Evolutionary conservation across 129 eudicot genomes (phyloP).

Genomic region (Flaveria trinervia): DNA sequence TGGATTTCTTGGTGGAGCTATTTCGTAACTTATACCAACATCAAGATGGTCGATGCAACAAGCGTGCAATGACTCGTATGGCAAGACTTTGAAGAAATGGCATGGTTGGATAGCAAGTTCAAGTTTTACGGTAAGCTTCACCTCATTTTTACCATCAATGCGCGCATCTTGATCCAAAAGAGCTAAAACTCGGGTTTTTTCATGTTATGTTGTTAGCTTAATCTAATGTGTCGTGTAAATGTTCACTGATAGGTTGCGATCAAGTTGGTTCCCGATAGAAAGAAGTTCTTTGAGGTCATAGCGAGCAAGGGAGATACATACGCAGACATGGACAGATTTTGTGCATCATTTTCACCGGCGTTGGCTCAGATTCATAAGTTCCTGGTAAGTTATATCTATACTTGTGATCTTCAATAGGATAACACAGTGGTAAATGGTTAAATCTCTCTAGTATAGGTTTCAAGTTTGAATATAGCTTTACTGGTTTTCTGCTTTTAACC

Average conservation of each 20-base stretch:
- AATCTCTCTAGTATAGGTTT: too few relatives aligned
- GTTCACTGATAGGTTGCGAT: slow-evolving; percentile 57
- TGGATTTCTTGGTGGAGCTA: slow-evolving; percentile 84
- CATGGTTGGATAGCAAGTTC: slow-evolving; percentile 99
- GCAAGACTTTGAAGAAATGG: slow-evolving; percentile 87
- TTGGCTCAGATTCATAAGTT: slow-evolving; percentile 92
- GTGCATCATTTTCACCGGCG: slow-evolving; percentile 65
- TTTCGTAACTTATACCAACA: slow-evolving; percentile 76
- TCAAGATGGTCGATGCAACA: slow-evolving; percentile 93
- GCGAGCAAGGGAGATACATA: slow-evolving; percentile 63
- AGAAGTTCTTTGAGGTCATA: slow-evolving; percentile 76
- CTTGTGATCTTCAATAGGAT: too few relatives aligned
- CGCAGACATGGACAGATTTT: slow-evolving; percentile 71
- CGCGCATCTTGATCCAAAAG: neutral
- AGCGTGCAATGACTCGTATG: slow-evolving; percentile 81
- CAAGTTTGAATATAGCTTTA: too few relatives aligned
- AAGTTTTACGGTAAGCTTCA: slow-evolving; percentile 62
- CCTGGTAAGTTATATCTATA: slow-evolving; percentile 48
- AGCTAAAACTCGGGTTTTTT: neutral
- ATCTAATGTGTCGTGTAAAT: neutral
- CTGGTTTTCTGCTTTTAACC: too few relatives aligned
- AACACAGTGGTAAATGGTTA: too few relatives aligned
- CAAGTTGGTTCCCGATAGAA: slow-evolving; percentile 89
- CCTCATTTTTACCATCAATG: slow-evolving; percentile 1
- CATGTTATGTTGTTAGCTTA: neutral